phyloP scores from a whole-genome alignment of 2,329 filamentous ascomycete genomes.

The Verruconis gallopava region DNA sequence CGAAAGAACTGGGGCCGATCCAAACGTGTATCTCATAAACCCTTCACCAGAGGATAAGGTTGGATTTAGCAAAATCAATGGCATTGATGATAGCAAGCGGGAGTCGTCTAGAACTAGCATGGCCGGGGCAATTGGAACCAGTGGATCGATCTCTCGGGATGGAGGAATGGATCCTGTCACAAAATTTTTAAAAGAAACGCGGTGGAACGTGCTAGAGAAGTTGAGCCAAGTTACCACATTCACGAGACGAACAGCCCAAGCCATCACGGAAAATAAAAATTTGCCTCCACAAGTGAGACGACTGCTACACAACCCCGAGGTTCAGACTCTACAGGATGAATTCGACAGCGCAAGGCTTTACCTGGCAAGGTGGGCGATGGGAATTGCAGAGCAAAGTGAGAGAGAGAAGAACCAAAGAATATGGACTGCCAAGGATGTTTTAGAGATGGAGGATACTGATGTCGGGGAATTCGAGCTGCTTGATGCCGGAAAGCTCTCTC shows the following conservation, averaged over 20 bases:
- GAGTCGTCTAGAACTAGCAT: slow-evolving; percentile 9
- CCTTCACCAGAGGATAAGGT: slow-evolving; percentile 72
- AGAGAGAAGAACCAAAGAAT: slow-evolving; percentile 72
- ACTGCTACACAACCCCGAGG: slow-evolving; percentile 79
- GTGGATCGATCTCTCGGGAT: slow-evolving; percentile 32
- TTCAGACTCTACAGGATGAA: slow-evolving; percentile 90
- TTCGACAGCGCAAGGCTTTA: slow-evolving; percentile 95
- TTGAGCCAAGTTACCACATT: slow-evolving; percentile 97
- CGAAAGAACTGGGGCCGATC: slow-evolving; percentile 73
- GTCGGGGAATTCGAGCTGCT: slow-evolving; percentile 94
- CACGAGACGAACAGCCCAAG: slow-evolving; percentile 79
- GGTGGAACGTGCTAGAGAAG: slow-evolving; percentile 94
- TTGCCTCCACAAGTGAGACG: slow-evolving; percentile 78
- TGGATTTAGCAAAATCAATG: slow-evolving; percentile 52
- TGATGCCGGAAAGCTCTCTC: slow-evolving; percentile 56
- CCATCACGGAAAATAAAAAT: slow-evolving; percentile 81
- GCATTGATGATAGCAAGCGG: slow-evolving; percentile 21
- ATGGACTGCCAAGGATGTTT: slow-evolving; percentile 84
- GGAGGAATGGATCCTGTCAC: slow-evolving; percentile 83
- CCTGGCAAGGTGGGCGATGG: slow-evolving; percentile 95
- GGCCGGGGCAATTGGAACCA: slow-evolving; percentile 25
- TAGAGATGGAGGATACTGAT: slow-evolving; percentile 88
- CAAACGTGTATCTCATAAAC: slow-evolving; percentile 82
- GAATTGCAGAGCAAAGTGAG: slow-evolving; percentile 93
- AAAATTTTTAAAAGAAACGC: slow-evolving; percentile 85